Percentiles rank a stretch among this genome's conserved stretches.
These are phyloP conservation scores for Candida yuanshanica DNA, from an alignment of 805 yeast genomes.

Conservation along the genomic window DNA sequence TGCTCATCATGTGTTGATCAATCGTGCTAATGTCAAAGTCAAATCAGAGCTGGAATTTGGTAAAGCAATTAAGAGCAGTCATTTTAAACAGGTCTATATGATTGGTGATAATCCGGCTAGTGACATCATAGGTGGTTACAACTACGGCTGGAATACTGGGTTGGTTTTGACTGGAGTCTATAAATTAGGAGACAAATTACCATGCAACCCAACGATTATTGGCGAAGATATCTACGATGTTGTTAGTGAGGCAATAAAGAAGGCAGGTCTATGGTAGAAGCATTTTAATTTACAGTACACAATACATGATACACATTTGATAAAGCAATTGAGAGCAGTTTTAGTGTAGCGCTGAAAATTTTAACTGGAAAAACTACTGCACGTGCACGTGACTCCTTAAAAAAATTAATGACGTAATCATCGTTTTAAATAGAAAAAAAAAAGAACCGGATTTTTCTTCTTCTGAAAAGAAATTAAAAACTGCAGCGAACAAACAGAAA, in stretches of 20 bases:
- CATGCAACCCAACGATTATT: conserved; percentile 42
- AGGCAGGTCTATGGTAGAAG: conserved; percentile 14
- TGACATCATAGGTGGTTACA: conserved; percentile 86
- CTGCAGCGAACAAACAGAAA: no score
- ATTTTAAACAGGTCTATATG: conserved; percentile 75
- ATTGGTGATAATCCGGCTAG: conserved; percentile 95
- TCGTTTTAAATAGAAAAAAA: no score
- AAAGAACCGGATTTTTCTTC: background rate
- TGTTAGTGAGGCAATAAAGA: conserved; percentile 28
- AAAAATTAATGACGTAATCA: background rate
- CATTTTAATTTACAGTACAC: background rate
- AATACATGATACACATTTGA: no score
- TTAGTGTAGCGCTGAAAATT: no score
- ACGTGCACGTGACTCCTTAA: no score
- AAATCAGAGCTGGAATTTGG: conserved; percentile 16
- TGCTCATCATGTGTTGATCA: conserved; percentile 65
- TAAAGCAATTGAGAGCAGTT: no score
- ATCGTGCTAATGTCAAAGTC: conserved; percentile 10
- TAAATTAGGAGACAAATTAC: conserved; percentile 43
- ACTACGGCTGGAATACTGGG: conserved; percentile 83
- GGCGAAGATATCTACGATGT: conserved; percentile 49
- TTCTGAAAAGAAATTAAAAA: background rate
- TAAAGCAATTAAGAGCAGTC: conserved; percentile 24
- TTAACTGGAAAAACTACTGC: no score
- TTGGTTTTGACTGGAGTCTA: conserved; percentile 88